Evolutionary conservation across 108 stramenopile genomes (phyloP), one percentile per base, ranked within the genome.

Genomic region (Parmales sp.): DNA sequence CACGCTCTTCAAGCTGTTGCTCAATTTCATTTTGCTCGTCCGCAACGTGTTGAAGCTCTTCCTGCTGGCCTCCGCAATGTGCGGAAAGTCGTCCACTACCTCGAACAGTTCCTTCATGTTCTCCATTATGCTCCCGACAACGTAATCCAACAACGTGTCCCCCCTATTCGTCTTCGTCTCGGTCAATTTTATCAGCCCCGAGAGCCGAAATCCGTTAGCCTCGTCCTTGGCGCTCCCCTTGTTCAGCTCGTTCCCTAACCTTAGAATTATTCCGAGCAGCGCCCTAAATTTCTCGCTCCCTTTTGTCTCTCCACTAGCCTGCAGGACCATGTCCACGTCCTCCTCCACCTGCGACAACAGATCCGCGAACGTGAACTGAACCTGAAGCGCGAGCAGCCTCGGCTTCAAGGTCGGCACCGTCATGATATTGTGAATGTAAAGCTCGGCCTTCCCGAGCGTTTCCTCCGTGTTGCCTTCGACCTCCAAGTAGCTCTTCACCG

Each of bases 181-280:
- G 28, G 51, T 73, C 22, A 73, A 49, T 39, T 73, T 73, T 29
- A 69, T 38, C 16, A 73, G 60, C 20, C 65, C 66, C 9, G 34
- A 37, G n/a, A 73, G 41, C 19, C 45, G 41, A 23, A 73, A 41
- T 5, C 72, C 72, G n/a, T 46, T n/a, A 16, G 72, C 72, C 54
- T 37, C 66, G 28, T 64, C 70, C 64, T 71, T 71, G 13, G 63
- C 64, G 13, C 63, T 71, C 1, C 70, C 70, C 64, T 71, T 68
- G 34, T 73, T 73, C 16, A 73, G 66, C 43, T 68, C 72, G 34
- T 73, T 73, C 4, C 72, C 72, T 4, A 73, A 45, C 51, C 51
- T 73, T 29, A 73, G 54, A 29, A 73, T 68, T 16, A 69, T 68
- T 8, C 26, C 38, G 38, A 73, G 44, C 0, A 73, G 67, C 7